phyloP scores from a whole-genome alignment of 2,329 filamentous ascomycete species.

The Ophiostoma sp. region DNA sequence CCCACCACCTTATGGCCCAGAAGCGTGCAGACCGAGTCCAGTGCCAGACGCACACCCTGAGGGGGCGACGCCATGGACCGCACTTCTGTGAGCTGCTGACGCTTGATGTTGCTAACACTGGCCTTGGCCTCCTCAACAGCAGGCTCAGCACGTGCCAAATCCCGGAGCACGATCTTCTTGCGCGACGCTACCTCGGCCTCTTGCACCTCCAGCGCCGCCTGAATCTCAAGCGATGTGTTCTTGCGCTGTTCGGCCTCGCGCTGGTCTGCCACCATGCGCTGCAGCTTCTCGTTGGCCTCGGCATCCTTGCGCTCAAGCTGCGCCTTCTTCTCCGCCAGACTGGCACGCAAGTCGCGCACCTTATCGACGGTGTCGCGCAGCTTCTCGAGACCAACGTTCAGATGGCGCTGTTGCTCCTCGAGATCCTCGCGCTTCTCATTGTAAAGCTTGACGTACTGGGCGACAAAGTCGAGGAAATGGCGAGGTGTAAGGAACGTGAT shows the following conservation, averaged over 20 bases:
- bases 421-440: slow-evolving; percentile 98
- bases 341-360: slow-evolving; percentile 83
- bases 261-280: slow-evolving; percentile 95
- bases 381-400: slow-evolving; percentile 98
- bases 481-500: slow-evolving; percentile 90
- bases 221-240: slow-evolving; percentile 79
- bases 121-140: slow-evolving; percentile 89
- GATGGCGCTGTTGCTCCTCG: slow-evolving; percentile 95
- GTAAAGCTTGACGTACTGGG: slow-evolving; percentile 94
- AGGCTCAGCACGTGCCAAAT: slow-evolving; percentile 86
- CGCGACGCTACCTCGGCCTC: slow-evolving; percentile 80
- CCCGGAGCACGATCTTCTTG: slow-evolving; percentile 75
- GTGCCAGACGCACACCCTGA: slow-evolving; percentile 78
- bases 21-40: slow-evolving; percentile 94
- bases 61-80: slow-evolving; percentile 94
- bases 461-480: slow-evolving; percentile 96
- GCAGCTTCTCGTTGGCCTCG: slow-evolving; percentile 94
- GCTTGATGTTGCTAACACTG: slow-evolving; percentile 97
- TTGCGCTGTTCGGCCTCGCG: slow-evolving; percentile 90
- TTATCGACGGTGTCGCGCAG: slow-evolving; percentile 95
- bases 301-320: slow-evolving; percentile 90
- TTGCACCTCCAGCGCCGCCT: slow-evolving; percentile 79
- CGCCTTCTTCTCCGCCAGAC: slow-evolving; percentile 87
- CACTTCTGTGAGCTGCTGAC: slow-evolving; percentile 93
- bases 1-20: slow-evolving; percentile 80